These are phyloP conservation scores for Salix exigua DNA, from an alignment of 345 rosid genomes.

Conservation along the genomic window DNA sequence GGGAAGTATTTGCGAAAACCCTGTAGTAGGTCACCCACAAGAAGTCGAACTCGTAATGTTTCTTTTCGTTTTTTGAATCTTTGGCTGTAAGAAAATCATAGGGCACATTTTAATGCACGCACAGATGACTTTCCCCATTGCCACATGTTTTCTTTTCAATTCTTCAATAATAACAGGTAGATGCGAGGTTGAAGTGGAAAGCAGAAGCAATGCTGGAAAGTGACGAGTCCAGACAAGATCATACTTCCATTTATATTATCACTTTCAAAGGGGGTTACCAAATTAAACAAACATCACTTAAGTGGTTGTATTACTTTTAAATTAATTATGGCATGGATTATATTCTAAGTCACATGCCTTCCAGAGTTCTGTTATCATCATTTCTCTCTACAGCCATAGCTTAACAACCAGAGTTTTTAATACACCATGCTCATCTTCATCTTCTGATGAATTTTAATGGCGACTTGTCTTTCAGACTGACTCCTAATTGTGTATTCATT, in stretches of 20 bases:
- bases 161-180: background rate
- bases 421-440: background rate
- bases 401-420: background rate
- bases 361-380: background rate
- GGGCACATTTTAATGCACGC: background rate
- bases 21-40: background rate
- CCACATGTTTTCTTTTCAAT: background rate
- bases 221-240: slow-evolving; percentile 12
- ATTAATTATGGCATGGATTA: slow-evolving; percentile 23
- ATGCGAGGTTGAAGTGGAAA: slow-evolving; percentile 16
- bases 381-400: background rate
- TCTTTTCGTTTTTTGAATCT: background rate
- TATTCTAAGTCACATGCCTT: slow-evolving; percentile 25
- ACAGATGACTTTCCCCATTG: background rate
- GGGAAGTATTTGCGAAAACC: background rate
- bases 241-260: slow-evolving; percentile 20
- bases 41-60: background rate
- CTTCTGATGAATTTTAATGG: background rate
- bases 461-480: background rate
- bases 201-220: slow-evolving; percentile 26
- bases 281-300: slow-evolving; percentile 18
- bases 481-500: background rate
- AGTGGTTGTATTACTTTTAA: slow-evolving; percentile 30
- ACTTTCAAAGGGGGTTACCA: slow-evolving; percentile 19
- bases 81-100: background rate